Percentiles rank a stretch among this genome's conserved stretches.
phyloP scores from a whole-genome alignment of 805 yeast genomes.

The Candida loeiensis region DNA sequence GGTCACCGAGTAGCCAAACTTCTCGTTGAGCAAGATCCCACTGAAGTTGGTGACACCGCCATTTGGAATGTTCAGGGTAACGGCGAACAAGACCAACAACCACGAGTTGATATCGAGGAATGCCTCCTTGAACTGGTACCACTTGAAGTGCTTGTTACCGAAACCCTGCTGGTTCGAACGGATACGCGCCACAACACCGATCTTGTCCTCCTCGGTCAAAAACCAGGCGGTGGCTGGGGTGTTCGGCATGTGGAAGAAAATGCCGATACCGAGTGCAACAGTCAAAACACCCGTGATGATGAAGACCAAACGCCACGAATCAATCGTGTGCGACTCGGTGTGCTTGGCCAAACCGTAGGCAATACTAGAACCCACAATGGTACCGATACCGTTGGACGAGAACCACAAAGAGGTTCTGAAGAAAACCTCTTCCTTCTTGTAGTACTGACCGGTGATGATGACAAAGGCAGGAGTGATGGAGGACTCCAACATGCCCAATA shows the following conservation, averaged over 20 bases:
- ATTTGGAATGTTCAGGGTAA: slow-evolving; percentile 30
- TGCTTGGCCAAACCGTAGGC: slow-evolving; percentile 46
- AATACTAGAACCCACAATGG: slow-evolving; percentile 46
- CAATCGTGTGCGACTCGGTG: slow-evolving; percentile 32
- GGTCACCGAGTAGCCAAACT: slow-evolving; percentile 24
- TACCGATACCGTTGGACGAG: slow-evolving; percentile 34
- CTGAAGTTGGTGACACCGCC: slow-evolving; percentile 39
- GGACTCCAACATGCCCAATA: slow-evolving; percentile 39
- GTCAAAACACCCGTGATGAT: slow-evolving; percentile 61
- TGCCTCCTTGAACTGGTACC: slow-evolving; percentile 36
- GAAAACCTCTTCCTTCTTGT: slow-evolving; percentile 31
- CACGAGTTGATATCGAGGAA: slow-evolving; percentile 34
- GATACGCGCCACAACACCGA: slow-evolving; percentile 48
- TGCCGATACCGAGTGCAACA: slow-evolving; percentile 45
- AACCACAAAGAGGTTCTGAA: slow-evolving; percentile 38
- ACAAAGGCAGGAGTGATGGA: slow-evolving; percentile 41
- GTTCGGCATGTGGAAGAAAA: slow-evolving; percentile 53
- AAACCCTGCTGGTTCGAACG: slow-evolving; percentile 44
- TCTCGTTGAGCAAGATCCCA: slow-evolving; percentile 26
- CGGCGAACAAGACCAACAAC: slow-evolving; percentile 28
- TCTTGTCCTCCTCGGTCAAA: slow-evolving; percentile 24
- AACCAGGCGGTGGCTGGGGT: slow-evolving; percentile 39
- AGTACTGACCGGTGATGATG: slow-evolving; percentile 35
- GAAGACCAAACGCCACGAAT: slow-evolving; percentile 62
- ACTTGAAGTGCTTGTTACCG: slow-evolving; percentile 38